Base-by-base conservation (phyloP, 2,329 filamentous ascomycete genomes). In the Fusarium sp. region DNA sequence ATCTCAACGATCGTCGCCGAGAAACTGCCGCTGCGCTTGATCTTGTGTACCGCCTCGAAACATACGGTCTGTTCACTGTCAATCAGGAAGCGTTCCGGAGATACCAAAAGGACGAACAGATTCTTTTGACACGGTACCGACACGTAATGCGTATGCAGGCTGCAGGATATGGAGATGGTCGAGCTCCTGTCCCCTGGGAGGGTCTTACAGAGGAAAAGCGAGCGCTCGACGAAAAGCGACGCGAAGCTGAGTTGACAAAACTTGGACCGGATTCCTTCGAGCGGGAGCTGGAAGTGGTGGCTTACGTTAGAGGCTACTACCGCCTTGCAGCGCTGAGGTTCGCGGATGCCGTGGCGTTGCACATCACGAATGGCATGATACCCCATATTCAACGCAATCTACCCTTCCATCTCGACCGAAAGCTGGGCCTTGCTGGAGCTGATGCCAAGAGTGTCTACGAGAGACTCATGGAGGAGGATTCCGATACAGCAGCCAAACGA, bases 281-380 rank as follows among this genome's bases (percentile, higher is more conserved):
- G 2, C 79, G 81, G 0, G 91, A 93, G 75, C 79, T 94, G 1
- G 83, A 86, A 12, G 87, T 92, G 0, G 87, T 92, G 0, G 85
- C 89, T 0, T 89, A 89, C 7, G 85, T 93, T 46, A 83, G 90
- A 0, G 91, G 87, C 0, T 94, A 94, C 78, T 94, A 94, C 75
- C 84, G 88, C 49, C 86, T 91, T 7, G 91, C 92, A 0, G 87
- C 89, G 0, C 81, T 85, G 37, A 86, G 91, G 3, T 92, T 93
- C 73, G 84, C 89, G 1, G 91, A 94, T 60, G 78, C 81, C 4
- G 81, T 85, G 10, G 80, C 83, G 2, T 81, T 87, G 27, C 81
- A 84, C 50, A 78, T 88, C 58, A 82, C 85, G 14, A 85, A 84
- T 13, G 83, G 85, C 7, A 81, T 87, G 76, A 81, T 88, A 9